A percentile compares a stretch with the other conserved stretches of the same genome.
Conservation (phyloP, 2,329 filamentous ascomycete species). For the Cladosporium colombiae region DNA sequence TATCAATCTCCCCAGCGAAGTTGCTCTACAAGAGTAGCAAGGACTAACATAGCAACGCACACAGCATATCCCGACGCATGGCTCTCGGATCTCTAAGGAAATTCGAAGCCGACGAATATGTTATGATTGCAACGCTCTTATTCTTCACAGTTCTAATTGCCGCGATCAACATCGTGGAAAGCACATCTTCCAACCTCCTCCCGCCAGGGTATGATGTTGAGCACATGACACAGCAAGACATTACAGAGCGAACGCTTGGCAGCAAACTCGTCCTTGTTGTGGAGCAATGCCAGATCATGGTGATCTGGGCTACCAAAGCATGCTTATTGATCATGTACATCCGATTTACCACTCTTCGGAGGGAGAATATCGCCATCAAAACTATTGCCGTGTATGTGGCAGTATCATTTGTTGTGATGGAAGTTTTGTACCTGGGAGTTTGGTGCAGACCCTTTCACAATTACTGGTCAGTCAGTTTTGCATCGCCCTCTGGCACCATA, state of each 20-base stretch:
- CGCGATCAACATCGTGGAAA: constrained; percentile 47
- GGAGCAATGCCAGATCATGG: constrained; percentile 40
- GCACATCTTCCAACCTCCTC: constrained; percentile 46
- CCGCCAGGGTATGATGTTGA: constrained; percentile 49
- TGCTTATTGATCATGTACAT: constrained; percentile 42
- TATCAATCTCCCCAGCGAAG: neutral
- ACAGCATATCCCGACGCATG: constrained; percentile 46
- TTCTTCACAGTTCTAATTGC: constrained; percentile 54
- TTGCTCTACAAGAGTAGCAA: too few relatives aligned
- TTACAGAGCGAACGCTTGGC: constrained; percentile 34
- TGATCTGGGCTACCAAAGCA: constrained; percentile 41
- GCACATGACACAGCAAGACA: constrained; percentile 35
- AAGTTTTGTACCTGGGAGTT: constrained; percentile 42
- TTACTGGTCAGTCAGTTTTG: constrained; percentile 37
- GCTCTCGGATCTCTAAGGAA: constrained; percentile 49
- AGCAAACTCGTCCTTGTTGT: constrained; percentile 43
- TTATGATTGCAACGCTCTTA: constrained; percentile 55
- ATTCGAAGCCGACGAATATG: constrained; percentile 59
- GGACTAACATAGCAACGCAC: neutral
- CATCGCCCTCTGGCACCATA: neutral
- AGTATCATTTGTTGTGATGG: constrained; percentile 41
- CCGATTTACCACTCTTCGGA: constrained; percentile 39
- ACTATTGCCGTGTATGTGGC: constrained; percentile 38
- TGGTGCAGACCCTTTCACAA: constrained; percentile 43
- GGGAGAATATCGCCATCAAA: constrained; percentile 40